Evolutionary conservation across 2,329 filamentous ascomycete genomes (phyloP), one percentile per base, ranked within the genome.

Genomic region (Diaporthe ampelina): DNA sequence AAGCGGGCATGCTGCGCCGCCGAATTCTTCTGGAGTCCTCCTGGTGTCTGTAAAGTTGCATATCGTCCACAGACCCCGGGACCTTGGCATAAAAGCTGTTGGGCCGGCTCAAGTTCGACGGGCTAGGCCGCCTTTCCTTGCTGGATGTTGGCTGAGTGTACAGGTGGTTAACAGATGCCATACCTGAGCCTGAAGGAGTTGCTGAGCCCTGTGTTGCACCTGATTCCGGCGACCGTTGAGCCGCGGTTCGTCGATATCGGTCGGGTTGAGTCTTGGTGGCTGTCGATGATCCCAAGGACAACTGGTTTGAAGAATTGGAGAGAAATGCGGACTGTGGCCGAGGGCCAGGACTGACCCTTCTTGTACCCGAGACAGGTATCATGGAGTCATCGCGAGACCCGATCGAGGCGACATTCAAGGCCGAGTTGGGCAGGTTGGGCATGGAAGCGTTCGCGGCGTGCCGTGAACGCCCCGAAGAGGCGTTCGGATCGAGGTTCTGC

Each of bases 1-100:
- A 83, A 24, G 91, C 93, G 77, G 94, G 94, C 85, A 97, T 90
- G 84, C 95, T 98, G 77, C 95, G 91, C 80, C 95, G 91, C 78
- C 95, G 90, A 83, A 95, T 93, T 80, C 94, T 90, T 83, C 93
- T 95, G 13, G 92, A 90, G 48, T 93, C 88, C 37, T 96, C 94
- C 35, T 86, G 82, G 72, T 88, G 86, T 73, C 87, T 91, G 79
- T 88, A 86, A 75, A 94, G 80, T 73, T 91, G 89, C 81, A 92
- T 90, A 78, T 97, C 94, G 82, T 97, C 94, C 78, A 88, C 83
- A 10, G 82, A 79, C 4, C 91, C 93, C 17, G 83, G 79, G 43
- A 84, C 77, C 4, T 83, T 76, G 43, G 83, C 85, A 82, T 90
- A 82, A 81, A 89, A 83, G 85, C 89, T 85, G 79, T 88, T 87